phyloP scores from a whole-genome alignment of 768 basidiomycete species.

The Infundibulicybe gibba region DNA sequence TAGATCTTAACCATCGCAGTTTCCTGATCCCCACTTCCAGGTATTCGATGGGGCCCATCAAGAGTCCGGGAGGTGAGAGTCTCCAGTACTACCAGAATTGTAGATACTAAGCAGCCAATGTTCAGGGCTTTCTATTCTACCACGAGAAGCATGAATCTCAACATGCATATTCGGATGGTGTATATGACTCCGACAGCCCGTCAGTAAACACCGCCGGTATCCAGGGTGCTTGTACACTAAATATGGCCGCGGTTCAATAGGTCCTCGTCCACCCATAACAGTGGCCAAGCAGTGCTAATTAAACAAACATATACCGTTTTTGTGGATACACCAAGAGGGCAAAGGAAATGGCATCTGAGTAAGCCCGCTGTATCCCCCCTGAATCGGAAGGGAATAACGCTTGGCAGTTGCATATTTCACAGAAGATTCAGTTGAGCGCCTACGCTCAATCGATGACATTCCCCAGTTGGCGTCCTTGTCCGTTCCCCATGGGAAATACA shows the following conservation, averaged over 20 bases:
- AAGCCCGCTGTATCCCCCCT: constrained; percentile 17
- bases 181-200: constrained; percentile 31
- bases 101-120: constrained; percentile 5
- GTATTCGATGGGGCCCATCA: constrained; percentile 76
- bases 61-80: constrained; percentile 66
- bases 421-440: constrained; percentile 57
- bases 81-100: constrained; percentile 1
- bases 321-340: constrained; percentile 62
- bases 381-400: constrained; percentile 6
- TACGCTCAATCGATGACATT: constrained; percentile 63
- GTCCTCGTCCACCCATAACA: constrained; percentile 24
- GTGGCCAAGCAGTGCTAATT: constrained; percentile 44
- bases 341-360: constrained; percentile 84
- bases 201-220: constrained; percentile 7
- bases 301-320: constrained; percentile 84
- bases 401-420: constrained; percentile 74
- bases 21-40: constrained; percentile 19
- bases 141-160: constrained; percentile 64
- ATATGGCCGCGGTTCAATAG: too few relatives aligned
- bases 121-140: constrained; percentile 76
- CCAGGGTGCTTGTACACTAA: background rate
- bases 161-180: constrained; percentile 42
- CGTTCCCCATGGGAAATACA: constrained; percentile 66
- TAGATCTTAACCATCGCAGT: background rate
- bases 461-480: constrained; percentile 43